Evolutionary conservation across 805 yeast species (phyloP).

Genomic region (Candida namnaoensis): DNA sequence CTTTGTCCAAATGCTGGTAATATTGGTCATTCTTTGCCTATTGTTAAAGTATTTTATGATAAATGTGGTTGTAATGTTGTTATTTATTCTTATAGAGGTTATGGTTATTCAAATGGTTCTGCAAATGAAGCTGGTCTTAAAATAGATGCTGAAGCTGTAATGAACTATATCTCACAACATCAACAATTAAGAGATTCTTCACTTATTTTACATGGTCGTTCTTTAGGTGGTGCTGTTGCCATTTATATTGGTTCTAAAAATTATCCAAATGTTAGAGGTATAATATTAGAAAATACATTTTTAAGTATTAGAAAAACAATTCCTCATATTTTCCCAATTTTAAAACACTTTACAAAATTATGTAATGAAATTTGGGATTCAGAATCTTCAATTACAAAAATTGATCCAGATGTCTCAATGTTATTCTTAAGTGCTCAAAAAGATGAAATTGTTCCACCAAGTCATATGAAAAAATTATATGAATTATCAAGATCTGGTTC

Average conservation of each 20-base stretch:
- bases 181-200: constrained; percentile 42
- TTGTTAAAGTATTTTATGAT: constrained; percentile 60
- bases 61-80: constrained; percentile 68
- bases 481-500: constrained; percentile 38
- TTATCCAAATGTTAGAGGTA: constrained; percentile 42
- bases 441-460: constrained; percentile 91
- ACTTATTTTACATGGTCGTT: constrained; percentile 74
- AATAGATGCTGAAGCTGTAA: constrained; percentile 67
- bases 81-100: constrained; percentile 85
- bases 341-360: constrained; percentile 44
- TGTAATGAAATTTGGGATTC: constrained; percentile 84
- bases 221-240: constrained; percentile 93
- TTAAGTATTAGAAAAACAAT: constrained; percentile 62
- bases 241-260: constrained; percentile 65
- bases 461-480: constrained; percentile 60
- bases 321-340: constrained; percentile 65
- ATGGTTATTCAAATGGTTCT: constrained; percentile 70
- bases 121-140: constrained; percentile 78
- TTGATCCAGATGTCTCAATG: constrained; percentile 51
- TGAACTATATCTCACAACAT: constrained; percentile 48
- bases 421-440: constrained; percentile 62
- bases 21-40: constrained; percentile 83
- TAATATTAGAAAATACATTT: constrained; percentile 84
- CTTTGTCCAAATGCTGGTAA: constrained; percentile 94
- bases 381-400: constrained; percentile 43